Conservation (phyloP, 2,329 filamentous ascomycete species). For the Rutstroemia sydowiana region DNA sequence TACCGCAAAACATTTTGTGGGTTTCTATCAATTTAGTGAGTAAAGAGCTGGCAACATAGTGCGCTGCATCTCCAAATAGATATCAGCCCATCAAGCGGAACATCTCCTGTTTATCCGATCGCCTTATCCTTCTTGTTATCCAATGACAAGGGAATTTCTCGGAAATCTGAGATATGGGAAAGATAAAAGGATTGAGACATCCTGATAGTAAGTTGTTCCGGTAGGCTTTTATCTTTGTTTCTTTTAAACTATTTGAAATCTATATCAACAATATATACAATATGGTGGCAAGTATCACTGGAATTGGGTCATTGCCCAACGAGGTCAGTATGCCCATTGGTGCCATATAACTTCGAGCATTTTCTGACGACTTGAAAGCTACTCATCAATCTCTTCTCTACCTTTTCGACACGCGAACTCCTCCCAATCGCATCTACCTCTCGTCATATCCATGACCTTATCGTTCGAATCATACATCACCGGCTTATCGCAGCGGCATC, state of each 20-base stretch:
- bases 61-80: too few relatives aligned
- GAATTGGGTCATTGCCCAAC: constrained; percentile 20
- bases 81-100: too few relatives aligned
- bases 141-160: too few relatives aligned
- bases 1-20: too few relatives aligned
- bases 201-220: background rate
- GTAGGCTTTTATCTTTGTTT: constrained; percentile 13
- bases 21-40: too few relatives aligned
- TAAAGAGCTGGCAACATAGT: too few relatives aligned
- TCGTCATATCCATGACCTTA: constrained; percentile 54
- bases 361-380: constrained; percentile 33
- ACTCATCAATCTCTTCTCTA: constrained; percentile 42
- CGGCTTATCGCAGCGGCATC: constrained; percentile 53
- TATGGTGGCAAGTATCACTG: constrained; percentile 12
- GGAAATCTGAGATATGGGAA: background rate
- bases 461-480: constrained; percentile 56
- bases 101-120: too few relatives aligned
- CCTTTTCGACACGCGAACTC: constrained; percentile 43
- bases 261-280: constrained; percentile 6
- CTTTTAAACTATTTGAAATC: constrained; percentile 6
- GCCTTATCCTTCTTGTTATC: too few relatives aligned
- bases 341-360: background rate
- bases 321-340: constrained; percentile 15
- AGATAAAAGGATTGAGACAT: background rate
- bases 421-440: constrained; percentile 52